Base-by-base conservation (phyloP, 2,329 filamentous ascomycete species). In the Dothistroma pini region DNA sequence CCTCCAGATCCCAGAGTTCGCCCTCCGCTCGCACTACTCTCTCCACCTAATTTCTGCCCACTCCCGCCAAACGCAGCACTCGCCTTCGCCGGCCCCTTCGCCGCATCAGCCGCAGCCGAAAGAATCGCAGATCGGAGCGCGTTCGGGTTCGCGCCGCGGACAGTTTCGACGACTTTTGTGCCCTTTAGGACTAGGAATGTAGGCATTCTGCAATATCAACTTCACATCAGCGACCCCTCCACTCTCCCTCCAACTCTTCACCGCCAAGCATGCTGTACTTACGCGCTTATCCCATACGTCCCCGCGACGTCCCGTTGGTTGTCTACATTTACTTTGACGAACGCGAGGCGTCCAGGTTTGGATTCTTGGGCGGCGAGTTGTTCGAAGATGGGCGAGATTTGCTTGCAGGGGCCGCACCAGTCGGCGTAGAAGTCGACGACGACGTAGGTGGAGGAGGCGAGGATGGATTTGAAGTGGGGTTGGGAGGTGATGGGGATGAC, bases 361-460 rank as follows among this genome's bases (percentile, higher is more conserved):
- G 75, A 68, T 69, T 84, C 81, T 51, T 78, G 76, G 57, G 80
- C 76, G 61, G 81, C 82, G 58, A 84, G 76, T 66, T 80, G 74
- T 58, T 79, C 78, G 69, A 84, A 79, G 63, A 80, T 74, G 32
- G 82, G 82, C 2, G 78, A 78, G 58, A 85, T 82, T 35, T 78
- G 75, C 69, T 82, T 82, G 77, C 83, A 85, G 31, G 83, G 83
- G 1, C 82, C 82, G 70, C 83, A 84, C 82, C 83, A 85, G 65
- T 72, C 70, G 32, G 31, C 34, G 22, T 31, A 44, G 70, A 74
- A 74, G 63, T 74, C 71, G 58, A 74, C 70, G 58, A 74, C 63
- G 21, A 69, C 69, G 64, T 72, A 74, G 41, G 69, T 71, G n/a
- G 69, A 68, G 34, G 69, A 72, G 47, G 68, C 61, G 31, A 69